Evolutionary conservation across 2,329 filamentous ascomycete genomes (phyloP), one percentile per base, ranked within the genome.

Genomic region (Colletotrichum sp.): DNA sequence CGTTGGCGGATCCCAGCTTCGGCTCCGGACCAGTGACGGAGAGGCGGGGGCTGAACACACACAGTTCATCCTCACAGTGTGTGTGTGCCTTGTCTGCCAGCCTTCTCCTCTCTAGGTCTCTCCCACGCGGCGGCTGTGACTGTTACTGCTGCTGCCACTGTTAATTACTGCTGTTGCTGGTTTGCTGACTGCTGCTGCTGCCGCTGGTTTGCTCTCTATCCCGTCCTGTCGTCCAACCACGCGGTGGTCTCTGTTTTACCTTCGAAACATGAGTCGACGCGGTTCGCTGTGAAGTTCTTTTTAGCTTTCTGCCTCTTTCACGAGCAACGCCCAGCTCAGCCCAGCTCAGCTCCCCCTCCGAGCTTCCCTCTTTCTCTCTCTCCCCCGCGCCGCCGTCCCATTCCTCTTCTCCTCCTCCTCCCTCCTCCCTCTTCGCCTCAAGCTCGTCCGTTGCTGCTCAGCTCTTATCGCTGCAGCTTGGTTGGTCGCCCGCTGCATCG

Each of bases 1-100:
- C 64, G 64, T 24, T 30, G 28, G 18, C 13, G 73, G 73, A 34
- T 7, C 49, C 16, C 4, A n/a, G 18, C 21, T 49, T 73, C 73
- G 70, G 73, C 70, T 73, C 73, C 73, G 73, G 70, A 73, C 70
- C 73, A 76, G 70, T 73, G 73, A 76, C 73, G 73, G 73, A 63
- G 34, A 64, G 44, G 73, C 44, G 70, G 73, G 69, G 73, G 26
- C 18, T 73, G 57, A 68, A 57, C 24, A 34, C 30, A 52, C 70
- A 76, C 70, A 76, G 73, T 76, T 70, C 32, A 62, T 49, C 18
- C 44, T 49, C 44, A 49, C 44, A 49, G 44, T 49, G 44, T 21
- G 34, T 24, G 21, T 7, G 44, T 28, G n/a, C 49, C 65, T 18
- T 28, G 49, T n/a, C 26, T 34, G 44, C 44, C 68, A 72, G 62